Percentiles rank a stretch among this genome's conserved stretches.
Evolutionary conservation across 2,329 filamentous ascomycete species (phyloP).

Genomic region (Fusarium praegraminearum): DNA sequence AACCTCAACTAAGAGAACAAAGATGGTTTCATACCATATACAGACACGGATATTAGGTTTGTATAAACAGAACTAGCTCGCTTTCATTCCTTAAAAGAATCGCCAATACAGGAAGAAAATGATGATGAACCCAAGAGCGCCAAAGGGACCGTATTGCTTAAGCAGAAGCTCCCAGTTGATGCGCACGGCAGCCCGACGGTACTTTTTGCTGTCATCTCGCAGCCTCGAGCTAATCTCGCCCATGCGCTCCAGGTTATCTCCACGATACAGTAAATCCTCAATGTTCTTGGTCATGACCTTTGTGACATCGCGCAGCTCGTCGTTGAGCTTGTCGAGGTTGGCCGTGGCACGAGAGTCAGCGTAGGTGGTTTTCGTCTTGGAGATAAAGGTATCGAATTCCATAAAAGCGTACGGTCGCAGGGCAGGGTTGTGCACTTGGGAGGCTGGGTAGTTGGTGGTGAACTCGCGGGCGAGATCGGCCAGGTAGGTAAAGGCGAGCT

Average conservation of each 20-base stretch:
- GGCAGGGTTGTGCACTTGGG: conserved; percentile 78
- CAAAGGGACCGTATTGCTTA: conserved; percentile 97
- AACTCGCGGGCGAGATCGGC: conserved; percentile 93
- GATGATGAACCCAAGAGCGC: conserved; percentile 82
- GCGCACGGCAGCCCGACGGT: conserved; percentile 88
- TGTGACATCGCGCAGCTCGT: conserved; percentile 96
- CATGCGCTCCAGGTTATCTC: conserved; percentile 96
- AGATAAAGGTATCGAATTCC: conserved; percentile 98
- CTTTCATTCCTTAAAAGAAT: conserved; percentile 75
- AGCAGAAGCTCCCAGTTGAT: conserved; percentile 98
- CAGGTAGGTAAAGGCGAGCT: conserved; percentile 98
- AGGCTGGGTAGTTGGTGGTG: conserved; percentile 80
- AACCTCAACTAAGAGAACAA: neutral
- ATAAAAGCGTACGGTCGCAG: conserved; percentile 96
- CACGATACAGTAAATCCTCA: conserved; percentile 94
- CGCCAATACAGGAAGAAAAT: conserved; percentile 91
- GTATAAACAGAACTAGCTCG: conserved; percentile 25
- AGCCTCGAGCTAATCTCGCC: conserved; percentile 90
- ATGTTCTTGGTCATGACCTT: conserved; percentile 99
- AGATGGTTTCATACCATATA: conserved; percentile 1
- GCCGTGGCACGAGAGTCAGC: conserved; percentile 90
- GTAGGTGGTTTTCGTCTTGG: conserved; percentile 92
- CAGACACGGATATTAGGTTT: conserved; percentile 27
- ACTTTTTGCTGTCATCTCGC: conserved; percentile 94
- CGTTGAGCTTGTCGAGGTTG: conserved; percentile 95